Evolutionary conservation across 2,329 filamentous ascomycete genomes (phyloP).

Genomic region (Periconia sp.): DNA sequence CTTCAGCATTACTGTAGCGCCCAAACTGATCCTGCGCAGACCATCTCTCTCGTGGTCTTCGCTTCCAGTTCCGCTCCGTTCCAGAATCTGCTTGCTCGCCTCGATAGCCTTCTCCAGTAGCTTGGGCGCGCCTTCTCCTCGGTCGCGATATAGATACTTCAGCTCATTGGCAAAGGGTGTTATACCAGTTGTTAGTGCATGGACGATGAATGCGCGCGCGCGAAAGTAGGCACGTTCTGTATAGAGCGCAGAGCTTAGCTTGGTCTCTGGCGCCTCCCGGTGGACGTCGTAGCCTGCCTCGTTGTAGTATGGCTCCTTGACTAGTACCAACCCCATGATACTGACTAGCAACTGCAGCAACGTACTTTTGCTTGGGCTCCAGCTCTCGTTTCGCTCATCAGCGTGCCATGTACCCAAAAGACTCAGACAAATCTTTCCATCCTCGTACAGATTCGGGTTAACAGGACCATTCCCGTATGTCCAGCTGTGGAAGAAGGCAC

Average conservation of each 20-base stretch:
- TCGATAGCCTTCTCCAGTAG: slow-evolving; percentile 54
- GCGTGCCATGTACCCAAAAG: slow-evolving; percentile 66
- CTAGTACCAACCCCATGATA: slow-evolving; percentile 63
- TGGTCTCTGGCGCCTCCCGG: slow-evolving; percentile 53
- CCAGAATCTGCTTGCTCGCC: slow-evolving; percentile 50
- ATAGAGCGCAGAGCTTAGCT: slow-evolving; percentile 56
- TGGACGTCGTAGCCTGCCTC: slow-evolving; percentile 66
- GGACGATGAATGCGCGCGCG: slow-evolving; percentile 58
- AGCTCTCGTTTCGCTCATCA: slow-evolving; percentile 58
- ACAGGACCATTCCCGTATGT: slow-evolving; percentile 58
- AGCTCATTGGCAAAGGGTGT: slow-evolving; percentile 59
- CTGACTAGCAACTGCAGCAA: slow-evolving; percentile 64
- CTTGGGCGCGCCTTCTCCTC: slow-evolving; percentile 40
- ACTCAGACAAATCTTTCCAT: slow-evolving; percentile 66
- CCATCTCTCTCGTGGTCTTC: slow-evolving; percentile 48
- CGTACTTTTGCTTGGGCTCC: slow-evolving; percentile 60
- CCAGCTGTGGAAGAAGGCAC: slow-evolving; percentile 67
- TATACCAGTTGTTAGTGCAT: slow-evolving; percentile 51
- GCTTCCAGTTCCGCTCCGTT: slow-evolving; percentile 39
- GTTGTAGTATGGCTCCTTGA: slow-evolving; percentile 67
- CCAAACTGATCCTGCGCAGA: slow-evolving; percentile 54
- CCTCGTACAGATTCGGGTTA: slow-evolving; percentile 68
- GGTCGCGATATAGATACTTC: slow-evolving; percentile 56
- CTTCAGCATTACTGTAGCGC: slow-evolving; percentile 52
- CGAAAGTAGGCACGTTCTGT: slow-evolving; percentile 62